Evolutionary conservation across 345 rosid genomes (phyloP), one percentile per base, ranked within the genome.

Genomic region (Syzygium aromaticum): DNA sequence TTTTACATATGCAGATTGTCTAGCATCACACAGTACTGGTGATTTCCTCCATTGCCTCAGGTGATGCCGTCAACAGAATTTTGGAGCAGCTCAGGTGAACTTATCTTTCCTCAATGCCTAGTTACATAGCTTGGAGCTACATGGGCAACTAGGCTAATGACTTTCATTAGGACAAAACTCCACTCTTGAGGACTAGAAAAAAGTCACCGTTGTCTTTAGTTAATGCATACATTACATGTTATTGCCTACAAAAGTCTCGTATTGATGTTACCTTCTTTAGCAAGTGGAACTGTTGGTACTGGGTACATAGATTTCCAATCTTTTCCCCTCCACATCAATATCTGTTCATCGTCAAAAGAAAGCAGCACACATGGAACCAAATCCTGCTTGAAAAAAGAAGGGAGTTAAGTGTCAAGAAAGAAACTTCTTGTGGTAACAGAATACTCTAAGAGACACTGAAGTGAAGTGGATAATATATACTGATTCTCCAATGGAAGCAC

Each of bases 311-410:
- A 91, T 89, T 93, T 95, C 98, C 98, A 97, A 19, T 95, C 92
- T 67, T 64, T 91, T 87, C 98, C 99, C 90, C 99, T 93, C 98
- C 98, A 97, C 93, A 95, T 92, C 92, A 97, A 87, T 90, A 97
- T 93, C 87, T 96, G 99, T 91, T 94, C 98, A 84, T 97, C 95
- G 30, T 95, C 99, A 85, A 96, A 97, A 84, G 98, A 95, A 89
- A 97, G 89, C 87, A 97, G 95, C 89, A 96, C 94, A 15, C 98
- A 97, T 38, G 99, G 99, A 88, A 95, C 98, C 89, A 97, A 90
- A 63, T 95, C 98, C 99, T 97, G 85, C 52, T 85, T 51, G 56
- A 23, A 86, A 19, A 25, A 59, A 77, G 46, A 46, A 57, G 21
- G 54, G 25, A 52, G 22, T 52, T 25, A 73, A 51, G 52, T 8